These are phyloP conservation scores for Penicillium verhagenii DNA, from an alignment of 495 filamentous ascomycete genomes.

Conservation along the genomic window DNA sequence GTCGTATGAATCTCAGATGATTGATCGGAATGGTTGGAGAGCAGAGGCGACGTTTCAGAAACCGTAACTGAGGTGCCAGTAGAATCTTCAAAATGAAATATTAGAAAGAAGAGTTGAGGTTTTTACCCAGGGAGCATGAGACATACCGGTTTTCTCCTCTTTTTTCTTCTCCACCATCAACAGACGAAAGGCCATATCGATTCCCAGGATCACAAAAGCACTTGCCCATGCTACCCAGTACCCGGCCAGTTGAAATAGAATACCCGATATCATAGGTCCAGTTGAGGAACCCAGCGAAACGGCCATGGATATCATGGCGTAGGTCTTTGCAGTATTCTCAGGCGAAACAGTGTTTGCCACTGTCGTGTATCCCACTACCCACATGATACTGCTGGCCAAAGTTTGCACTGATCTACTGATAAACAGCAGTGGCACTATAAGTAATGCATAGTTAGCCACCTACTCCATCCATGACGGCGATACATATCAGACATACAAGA, in stretches of 20 bases:
- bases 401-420: slow-evolving; percentile 9
- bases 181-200: slow-evolving; percentile 16
- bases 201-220: slow-evolving; percentile 4
- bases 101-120: neutral
- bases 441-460: neutral
- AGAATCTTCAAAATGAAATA: neutral
- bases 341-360: slow-evolving; percentile 6
- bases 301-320: slow-evolving; percentile 3
- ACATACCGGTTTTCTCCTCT: neutral
- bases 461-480: too few species aligned
- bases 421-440: slow-evolving; percentile 9
- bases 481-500: neutral
- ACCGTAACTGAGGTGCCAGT: neutral
- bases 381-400: slow-evolving; percentile 12
- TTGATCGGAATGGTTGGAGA: neutral
- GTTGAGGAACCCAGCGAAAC: slow-evolving; percentile 3
- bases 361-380: slow-evolving; percentile 15
- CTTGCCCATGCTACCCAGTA: slow-evolving; percentile 16
- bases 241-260: slow-evolving; percentile 7
- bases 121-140: too few species aligned
- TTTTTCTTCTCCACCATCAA: slow-evolving; percentile 14
- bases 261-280: slow-evolving; percentile 13
- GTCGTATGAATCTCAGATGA: neutral
- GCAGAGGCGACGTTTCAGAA: neutral
- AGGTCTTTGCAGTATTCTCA: slow-evolving; percentile 13